Evolutionary conservation across 192 early-diverging fungal species (phyloP), one percentile per base, ranked within the genome.

Genomic region (Rhizophagus sp.): DNA sequence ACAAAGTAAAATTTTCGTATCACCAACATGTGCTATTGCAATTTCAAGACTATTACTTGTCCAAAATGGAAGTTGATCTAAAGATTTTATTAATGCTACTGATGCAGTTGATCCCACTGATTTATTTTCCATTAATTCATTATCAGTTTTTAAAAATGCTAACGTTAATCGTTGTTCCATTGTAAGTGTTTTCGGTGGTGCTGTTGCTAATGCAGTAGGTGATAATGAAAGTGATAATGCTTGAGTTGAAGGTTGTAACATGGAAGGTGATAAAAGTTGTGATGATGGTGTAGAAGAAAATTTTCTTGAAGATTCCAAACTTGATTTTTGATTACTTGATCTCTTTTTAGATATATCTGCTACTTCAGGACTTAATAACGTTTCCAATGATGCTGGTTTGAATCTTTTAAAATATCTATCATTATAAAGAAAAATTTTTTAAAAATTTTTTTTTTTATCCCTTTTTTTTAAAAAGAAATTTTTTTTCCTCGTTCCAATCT

Each of bases 51-150:
- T 85, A 64, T 91, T 87, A 50, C 86, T 84, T 11, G 82, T 80
- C 93, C 93, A 94, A 79, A 94, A 94, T 25, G 93, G 88, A 36
- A 85, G 83, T 7, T 83, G 81, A 79, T 92, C 92, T 19, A 87
- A 81, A 7, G 91, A 87, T 85, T 91, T 89, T 12, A 94, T 73
- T 81, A 94, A 84, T 15, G 88, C 91, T 3, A 89, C 81, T 49
- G 89, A 90, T 2, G 91, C 93, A 7, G 93, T 94, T 25, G 93
- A 94, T 11, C 93, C 93, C 69, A 90, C 88, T 9, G 79, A 70
- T 50, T 88, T 57, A 57, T 57, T 86, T 24, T 77, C 72, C 15
- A 88, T 41, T 12, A 89, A 83, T 39, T 83, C 87, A 12, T 80
- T 78, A 80, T 94, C 93, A 11, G 88, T 87, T 62, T 88, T 81